Percentiles rank a stretch among this genome's conserved stretches.
Evolutionary conservation across 2,329 filamentous ascomycete species (phyloP).

Genomic region (Aaosphaeria arxii): DNA sequence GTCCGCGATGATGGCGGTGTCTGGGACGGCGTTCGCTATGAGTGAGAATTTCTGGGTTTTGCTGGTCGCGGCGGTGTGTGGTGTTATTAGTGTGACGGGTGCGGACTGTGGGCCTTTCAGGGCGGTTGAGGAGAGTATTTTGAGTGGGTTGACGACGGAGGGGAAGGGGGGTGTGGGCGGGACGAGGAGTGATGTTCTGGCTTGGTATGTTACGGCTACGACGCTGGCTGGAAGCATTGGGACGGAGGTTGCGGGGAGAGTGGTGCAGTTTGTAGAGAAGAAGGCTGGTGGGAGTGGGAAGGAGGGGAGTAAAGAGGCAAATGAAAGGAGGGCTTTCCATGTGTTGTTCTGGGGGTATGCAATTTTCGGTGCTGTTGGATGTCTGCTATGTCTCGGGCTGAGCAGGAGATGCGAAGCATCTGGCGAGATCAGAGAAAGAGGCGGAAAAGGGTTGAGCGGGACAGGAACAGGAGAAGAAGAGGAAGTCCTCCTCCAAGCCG

Average conservation of each 20-base stretch:
- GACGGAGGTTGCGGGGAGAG: constrained; percentile 36
- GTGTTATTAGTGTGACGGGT: constrained; percentile 37
- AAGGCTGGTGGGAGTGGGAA: constrained; percentile 25
- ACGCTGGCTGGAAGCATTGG: constrained; percentile 36
- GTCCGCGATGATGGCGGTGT: constrained; percentile 34
- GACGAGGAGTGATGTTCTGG: constrained; percentile 35
- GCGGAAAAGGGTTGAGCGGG: constrained; percentile 1
- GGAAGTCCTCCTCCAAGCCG: constrained; percentile 30
- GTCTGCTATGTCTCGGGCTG: constrained; percentile 36
- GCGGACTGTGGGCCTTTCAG: constrained; percentile 34
- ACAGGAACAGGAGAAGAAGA: constrained; percentile 24
- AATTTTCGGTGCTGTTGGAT: constrained; percentile 39
- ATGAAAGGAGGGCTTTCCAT: constrained; percentile 35
- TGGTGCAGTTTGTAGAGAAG: constrained; percentile 38
- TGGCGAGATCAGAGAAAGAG: constrained; percentile 20
- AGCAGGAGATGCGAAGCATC: constrained; percentile 41
- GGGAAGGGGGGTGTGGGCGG: constrained; percentile 32
- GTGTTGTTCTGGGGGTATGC: constrained; percentile 45
- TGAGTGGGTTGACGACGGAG: constrained; percentile 35
- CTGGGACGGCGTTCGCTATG: constrained; percentile 34
- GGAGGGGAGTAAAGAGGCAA: background rate
- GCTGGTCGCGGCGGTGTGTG: constrained; percentile 35
- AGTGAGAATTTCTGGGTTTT: constrained; percentile 38
- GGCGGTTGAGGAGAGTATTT: constrained; percentile 34
- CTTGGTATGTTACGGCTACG: constrained; percentile 39